Base-by-base conservation (phyloP, 305 asterid genomes). In the Vinca major region DNA sequence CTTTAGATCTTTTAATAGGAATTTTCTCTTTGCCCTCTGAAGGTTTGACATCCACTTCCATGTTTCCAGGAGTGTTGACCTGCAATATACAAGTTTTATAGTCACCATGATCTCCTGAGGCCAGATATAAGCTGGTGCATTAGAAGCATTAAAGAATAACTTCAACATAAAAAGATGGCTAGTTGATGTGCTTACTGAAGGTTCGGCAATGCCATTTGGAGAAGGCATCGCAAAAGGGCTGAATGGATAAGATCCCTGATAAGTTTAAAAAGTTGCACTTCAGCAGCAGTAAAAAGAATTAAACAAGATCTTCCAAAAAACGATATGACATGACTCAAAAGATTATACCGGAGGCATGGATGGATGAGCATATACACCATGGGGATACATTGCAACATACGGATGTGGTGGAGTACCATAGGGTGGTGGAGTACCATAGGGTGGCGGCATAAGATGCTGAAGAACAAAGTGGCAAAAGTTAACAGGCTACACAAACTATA, bases 311-410 rank as follows among this genome's bases (percentile, higher is more conserved):
- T 71, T 47, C 11, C 14, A 55, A 47, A 7, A 74, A 41, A 2
- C 10, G 72, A 65, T 4, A 48, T 14, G 40, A 62, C 14, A 72
- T 21, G 62, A 70, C 26, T 36, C 60, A 40, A 55, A 62, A 57
- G 63, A 67, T 74, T 68, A 58, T 87, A 92, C 98, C 80, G 96
- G 96, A 70, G 95, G 86, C 78, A 92, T 88, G 58, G 96, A 81
- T 79, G 98, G 96, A 85, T 92, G 97, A 21, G 96, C 90, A 74
- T 92, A 92, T 49, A 91, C 76, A 71, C 96, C 96, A 75, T 82
- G 96, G 65, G 98, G 96, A 78, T 92, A 92, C 98, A 92, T 90
- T 51, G 96, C 92, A 62, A 90, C 96, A 76, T 92, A 92, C 63
- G 98, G 97, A 78, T 89, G 33, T 26, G 33, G 33, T 26, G 33